Conservation (phyloP, 306 rosid species). For the Trichosanthes truncata region DNA sequence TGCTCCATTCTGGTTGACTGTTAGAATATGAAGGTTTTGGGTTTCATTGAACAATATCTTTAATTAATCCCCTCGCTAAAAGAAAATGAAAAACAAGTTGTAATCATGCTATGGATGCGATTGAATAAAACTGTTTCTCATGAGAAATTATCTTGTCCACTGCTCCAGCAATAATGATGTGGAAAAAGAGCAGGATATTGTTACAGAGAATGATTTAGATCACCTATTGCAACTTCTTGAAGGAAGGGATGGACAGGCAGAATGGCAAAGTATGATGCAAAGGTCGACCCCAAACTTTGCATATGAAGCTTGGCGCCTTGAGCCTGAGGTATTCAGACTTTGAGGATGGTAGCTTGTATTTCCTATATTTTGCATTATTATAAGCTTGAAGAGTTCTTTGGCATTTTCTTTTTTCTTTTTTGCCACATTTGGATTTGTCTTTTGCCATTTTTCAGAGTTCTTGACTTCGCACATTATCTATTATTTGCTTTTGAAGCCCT, state of each 20-base stretch:
- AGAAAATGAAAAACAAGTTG: not conserved
- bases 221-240: constrained; percentile 67
- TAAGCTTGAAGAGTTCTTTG: not conserved
- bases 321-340: constrained; percentile 59
- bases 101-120: not conserved
- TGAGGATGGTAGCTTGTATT: constrained; percentile 11
- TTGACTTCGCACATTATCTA: not conserved
- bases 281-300: constrained; percentile 64
- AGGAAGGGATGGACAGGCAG: constrained; percentile 63
- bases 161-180: constrained; percentile 30
- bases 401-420: not conserved
- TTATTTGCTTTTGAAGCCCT: not conserved
- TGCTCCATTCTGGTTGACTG: not conserved
- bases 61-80: not conserved
- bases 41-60: not conserved
- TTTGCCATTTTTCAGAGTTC: not conserved
- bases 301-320: constrained; percentile 95
- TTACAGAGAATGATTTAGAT: constrained; percentile 66
- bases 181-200: constrained; percentile 40
- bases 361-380: not conserved
- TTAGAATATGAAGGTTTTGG: not conserved
- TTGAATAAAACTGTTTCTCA: not conserved
- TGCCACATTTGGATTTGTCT: not conserved
- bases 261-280: constrained; percentile 89
- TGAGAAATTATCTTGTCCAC: constrained; percentile 11